Conservation (phyloP, 1,284 basidiomycete species). For the Kalmanozyma brasiliensis region DNA sequence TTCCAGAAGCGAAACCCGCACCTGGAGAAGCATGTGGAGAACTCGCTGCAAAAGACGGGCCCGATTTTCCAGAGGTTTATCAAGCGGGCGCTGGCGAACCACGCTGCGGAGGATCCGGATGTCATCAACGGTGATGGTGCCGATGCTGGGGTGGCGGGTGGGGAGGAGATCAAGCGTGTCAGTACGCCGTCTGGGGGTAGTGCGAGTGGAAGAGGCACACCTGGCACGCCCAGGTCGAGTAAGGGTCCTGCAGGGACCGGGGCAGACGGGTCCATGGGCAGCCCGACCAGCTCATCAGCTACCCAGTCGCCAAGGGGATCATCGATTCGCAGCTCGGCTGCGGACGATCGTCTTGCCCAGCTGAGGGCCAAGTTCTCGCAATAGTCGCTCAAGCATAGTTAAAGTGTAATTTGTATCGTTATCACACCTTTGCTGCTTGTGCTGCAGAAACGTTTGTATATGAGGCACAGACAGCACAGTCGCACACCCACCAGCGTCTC, state of each 20-base stretch:
- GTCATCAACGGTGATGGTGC: slow-evolving; percentile 9
- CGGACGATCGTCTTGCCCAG: slow-evolving; percentile 60
- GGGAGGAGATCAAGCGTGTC: slow-evolving; percentile 14
- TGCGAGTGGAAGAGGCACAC: slow-evolving; percentile 10
- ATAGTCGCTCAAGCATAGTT: too few species aligned
- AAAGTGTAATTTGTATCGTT: not conserved
- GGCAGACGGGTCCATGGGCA: slow-evolving; percentile 20
- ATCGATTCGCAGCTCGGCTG: slow-evolving; percentile 24
- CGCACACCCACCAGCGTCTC: too few species aligned
- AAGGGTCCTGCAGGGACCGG: slow-evolving; percentile 2
- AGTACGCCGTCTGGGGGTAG: slow-evolving; percentile 18
- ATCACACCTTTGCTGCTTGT: not conserved
- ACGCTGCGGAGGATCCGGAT: slow-evolving; percentile 85
- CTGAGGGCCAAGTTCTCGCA: slow-evolving; percentile 58
- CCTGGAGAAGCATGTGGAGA: slow-evolving; percentile 80
- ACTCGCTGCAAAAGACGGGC: slow-evolving; percentile 69
- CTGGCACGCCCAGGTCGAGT: slow-evolving; percentile 15
- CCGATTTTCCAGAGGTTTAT: slow-evolving; percentile 70
- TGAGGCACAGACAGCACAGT: too few species aligned
- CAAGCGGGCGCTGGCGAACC: slow-evolving; percentile 69
- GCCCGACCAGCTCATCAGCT: slow-evolving; percentile 25
- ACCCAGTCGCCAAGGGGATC: slow-evolving; percentile 26
- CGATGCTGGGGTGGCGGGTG: not conserved
- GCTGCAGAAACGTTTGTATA: too few species aligned
- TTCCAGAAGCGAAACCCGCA: slow-evolving; percentile 92